A percentile compares a stretch with the other conserved stretches of the same genome.
phyloP scores from a whole-genome alignment of 2,329 filamentous ascomycete species.

The Calonectria crousiana region DNA sequence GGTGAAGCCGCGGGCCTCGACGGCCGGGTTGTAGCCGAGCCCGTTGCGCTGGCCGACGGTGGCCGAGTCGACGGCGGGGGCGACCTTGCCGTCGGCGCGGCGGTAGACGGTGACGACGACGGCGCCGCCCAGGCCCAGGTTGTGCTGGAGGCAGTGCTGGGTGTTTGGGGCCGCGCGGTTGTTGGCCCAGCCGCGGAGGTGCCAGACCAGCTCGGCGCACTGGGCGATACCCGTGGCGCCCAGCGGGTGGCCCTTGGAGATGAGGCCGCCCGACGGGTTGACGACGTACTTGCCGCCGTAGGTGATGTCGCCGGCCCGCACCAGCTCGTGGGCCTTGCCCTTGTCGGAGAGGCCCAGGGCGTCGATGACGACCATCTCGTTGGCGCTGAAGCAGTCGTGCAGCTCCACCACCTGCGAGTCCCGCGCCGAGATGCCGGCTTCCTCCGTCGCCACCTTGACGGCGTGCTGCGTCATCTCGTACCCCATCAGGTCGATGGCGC shows the following conservation, averaged over 20 bases:
- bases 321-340: conserved; percentile 92
- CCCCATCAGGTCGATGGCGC: conserved; percentile 89
- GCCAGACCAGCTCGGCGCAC: conserved; percentile 95
- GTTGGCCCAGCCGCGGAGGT: conserved; percentile 94
- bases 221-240: conserved; percentile 96
- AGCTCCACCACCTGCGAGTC: conserved; percentile 90
- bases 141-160: conserved; percentile 86
- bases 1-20: conserved; percentile 90
- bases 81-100: conserved; percentile 80
- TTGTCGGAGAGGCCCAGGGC: conserved; percentile 82
- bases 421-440: conserved; percentile 76
- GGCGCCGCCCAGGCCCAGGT: conserved; percentile 90
- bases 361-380: conserved; percentile 93
- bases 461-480: conserved; percentile 86
- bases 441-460: conserved; percentile 74
- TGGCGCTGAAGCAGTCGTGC: conserved; percentile 96
- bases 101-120: conserved; percentile 92
- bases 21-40: conserved; percentile 92
- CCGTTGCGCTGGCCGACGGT: conserved; percentile 75
- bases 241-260: conserved; percentile 95
- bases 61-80: conserved; percentile 69
- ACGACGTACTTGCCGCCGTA: conserved; percentile 87
- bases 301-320: conserved; percentile 88
- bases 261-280: conserved; percentile 94
- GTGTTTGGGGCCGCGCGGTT: conserved; percentile 81